Evolutionary conservation across 179 eudicot genomes (phyloP).

Genomic region (Silene coronaria): DNA sequence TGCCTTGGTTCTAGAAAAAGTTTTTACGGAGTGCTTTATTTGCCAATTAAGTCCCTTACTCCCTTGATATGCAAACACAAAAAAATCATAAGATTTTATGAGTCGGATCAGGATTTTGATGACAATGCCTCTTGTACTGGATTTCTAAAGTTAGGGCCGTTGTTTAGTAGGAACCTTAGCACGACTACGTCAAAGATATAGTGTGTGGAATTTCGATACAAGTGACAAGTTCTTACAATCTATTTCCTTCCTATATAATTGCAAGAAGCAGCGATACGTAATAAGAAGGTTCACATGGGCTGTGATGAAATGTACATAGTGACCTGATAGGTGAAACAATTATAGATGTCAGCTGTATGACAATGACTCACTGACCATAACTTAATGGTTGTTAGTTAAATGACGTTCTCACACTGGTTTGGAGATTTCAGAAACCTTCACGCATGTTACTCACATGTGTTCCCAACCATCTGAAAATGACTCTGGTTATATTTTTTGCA

Average conservation of each 20-base stretch:
- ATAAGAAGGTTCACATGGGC: slow-evolving; percentile 21
- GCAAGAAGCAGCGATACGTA: slow-evolving; percentile 8
- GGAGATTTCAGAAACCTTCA: slow-evolving; percentile 2
- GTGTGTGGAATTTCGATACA: not conserved
- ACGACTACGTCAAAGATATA: not conserved
- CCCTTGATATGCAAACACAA: no score
- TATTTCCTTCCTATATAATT: not conserved
- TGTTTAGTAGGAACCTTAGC: no score
- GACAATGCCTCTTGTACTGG: no score
- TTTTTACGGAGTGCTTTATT: no score
- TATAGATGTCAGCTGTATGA: slow-evolving; percentile 21
- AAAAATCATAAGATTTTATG: no score
- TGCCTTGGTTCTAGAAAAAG: no score
- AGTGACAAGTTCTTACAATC: not conserved
- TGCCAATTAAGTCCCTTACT: no score
- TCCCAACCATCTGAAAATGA: slow-evolving; percentile 4
- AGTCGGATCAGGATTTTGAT: no score
- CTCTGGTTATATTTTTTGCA: slow-evolving; percentile 1
- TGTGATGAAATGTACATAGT: slow-evolving; percentile 11
- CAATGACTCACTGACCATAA: slow-evolving; percentile 14
- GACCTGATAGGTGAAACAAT: slow-evolving; percentile 20
- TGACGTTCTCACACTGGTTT: slow-evolving; percentile 14
- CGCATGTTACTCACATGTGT: slow-evolving; percentile 21
- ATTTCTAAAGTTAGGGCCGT: no score
- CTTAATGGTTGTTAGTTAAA: slow-evolving; percentile 13